phyloP scores from a whole-genome alignment of 2,329 filamentous ascomycete genomes.

The Pseudogymnoascus sp. region DNA sequence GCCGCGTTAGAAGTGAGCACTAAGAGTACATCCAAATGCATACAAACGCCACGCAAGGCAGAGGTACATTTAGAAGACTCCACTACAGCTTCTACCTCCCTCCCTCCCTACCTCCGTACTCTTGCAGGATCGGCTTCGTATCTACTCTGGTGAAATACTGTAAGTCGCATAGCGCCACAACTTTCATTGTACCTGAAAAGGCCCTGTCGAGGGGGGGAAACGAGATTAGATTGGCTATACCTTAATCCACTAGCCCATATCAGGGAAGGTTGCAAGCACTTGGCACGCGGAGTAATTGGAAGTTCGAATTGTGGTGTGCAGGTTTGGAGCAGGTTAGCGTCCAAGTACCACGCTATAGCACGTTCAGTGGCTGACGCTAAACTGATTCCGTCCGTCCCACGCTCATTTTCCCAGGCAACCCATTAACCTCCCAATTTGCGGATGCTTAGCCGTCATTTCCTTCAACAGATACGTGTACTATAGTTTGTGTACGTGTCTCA shows the following conservation, averaged over 20 bases:
- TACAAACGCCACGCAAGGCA: background rate
- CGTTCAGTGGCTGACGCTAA: background rate
- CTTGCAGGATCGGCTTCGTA: constrained; percentile 4
- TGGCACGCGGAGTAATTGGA: constrained; percentile 9
- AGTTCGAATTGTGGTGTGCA: constrained; percentile 8
- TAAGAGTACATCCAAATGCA: constrained; percentile 1
- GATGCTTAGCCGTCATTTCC: constrained; percentile 8
- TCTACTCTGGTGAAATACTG: background rate
- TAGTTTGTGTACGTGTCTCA: background rate
- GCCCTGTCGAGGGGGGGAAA: background rate
- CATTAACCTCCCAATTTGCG: constrained; percentile 4
- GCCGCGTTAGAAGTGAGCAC: background rate
- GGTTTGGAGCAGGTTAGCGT: background rate
- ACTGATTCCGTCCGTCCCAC: background rate
- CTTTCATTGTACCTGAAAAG: background rate
- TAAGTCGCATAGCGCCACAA: background rate
- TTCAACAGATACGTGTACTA: background rate
- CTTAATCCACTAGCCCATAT: background rate
- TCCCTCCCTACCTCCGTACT: background rate
- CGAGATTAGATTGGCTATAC: constrained; percentile 5
- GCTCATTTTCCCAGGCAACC: background rate
- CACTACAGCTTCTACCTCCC: background rate
- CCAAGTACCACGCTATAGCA: background rate
- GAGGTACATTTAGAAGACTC: background rate
- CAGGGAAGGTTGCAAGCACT: background rate